Base-by-base conservation (phyloP, 148 eudicot genomes). In the Rhododendron ovatum region DNA sequence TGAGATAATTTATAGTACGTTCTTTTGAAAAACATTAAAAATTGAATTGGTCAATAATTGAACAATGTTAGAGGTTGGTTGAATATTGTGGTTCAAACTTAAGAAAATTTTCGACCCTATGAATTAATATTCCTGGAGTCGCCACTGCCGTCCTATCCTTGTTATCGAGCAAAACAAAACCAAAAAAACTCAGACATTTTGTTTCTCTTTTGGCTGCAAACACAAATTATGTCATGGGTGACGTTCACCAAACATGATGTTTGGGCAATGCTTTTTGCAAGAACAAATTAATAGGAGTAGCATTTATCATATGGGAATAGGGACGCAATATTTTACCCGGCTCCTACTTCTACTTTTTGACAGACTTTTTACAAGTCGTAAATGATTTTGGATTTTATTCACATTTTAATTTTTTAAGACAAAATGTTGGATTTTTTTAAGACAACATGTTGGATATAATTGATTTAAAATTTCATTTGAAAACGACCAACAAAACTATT, bases 251-350 rank as follows among this genome's bases (percentile, higher is more conserved):
- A 13, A 1, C 78, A 63, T 24, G 69, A 6, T 57, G 63, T 63
- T 61, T 7, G 3, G 69, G 3, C 5, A 55, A 59, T 59, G 65
- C 65, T 75, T 75, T 18, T 37, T 75, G 45, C 41, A 75, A 15
- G 45, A 74, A 35, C 22, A 15, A 35, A 33, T 26, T 22, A 30
- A 30, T 0, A 71, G 15, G 2, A 7, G 8, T 14, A 33, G 78
- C 78, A 74, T 74, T 74, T 74, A 74, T 74, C 78, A 74, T 74
- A 33, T 74, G 78, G 78, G 73, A 65, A 57, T n/a, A 65, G 39
- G 80, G 80, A 22, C 51, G 80, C 48, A 77, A 77, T 43, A 43
- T 77, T 77, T 77, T 77, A 41, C 80, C 80, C 53, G 80, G 50
- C 80, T 77, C 80, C 24, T 77, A 22, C 6, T 2, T 3, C 17